Evolutionary conservation across 352 stramenopile species (phyloP).

Genomic region (Globisporangium yorkense): DNA sequence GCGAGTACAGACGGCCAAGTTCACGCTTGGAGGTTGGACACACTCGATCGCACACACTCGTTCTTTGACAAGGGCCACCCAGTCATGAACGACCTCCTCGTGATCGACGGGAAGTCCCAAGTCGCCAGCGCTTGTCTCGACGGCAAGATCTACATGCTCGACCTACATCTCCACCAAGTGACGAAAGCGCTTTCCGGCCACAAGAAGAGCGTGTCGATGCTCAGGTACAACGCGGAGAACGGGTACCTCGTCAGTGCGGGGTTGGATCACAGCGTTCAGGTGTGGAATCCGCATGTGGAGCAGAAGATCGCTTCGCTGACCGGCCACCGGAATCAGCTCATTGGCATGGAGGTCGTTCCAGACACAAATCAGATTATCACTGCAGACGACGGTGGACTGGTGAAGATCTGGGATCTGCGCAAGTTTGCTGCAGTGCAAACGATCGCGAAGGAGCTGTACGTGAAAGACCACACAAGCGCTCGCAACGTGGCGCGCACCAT

Average conservation of each 20-base stretch:
- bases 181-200: constrained; percentile 33
- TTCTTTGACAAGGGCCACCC: constrained; percentile 31
- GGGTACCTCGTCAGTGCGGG: constrained; percentile 53
- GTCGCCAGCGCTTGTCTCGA: constrained; percentile 37
- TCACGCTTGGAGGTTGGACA: constrained; percentile 35
- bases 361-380: constrained; percentile 45
- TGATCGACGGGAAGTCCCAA: constrained; percentile 26
- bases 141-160: constrained; percentile 58
- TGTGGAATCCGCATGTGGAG: constrained; percentile 63
- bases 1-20: constrained; percentile 32
- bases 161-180: constrained; percentile 21
- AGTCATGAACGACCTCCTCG: constrained; percentile 32
- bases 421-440: constrained; percentile 42
- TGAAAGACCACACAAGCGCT: constrained; percentile 15
- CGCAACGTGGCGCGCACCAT: constrained; percentile 11
- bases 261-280: constrained; percentile 42
- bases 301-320: constrained; percentile 42
- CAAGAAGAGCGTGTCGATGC: constrained; percentile 31
- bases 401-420: constrained; percentile 53
- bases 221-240: constrained; percentile 39
- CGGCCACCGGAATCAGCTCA: constrained; percentile 37
- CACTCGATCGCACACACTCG: constrained; percentile 22
- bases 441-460: constrained; percentile 26
- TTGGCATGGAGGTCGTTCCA: constrained; percentile 43
- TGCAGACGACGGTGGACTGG: constrained; percentile 36